Evolutionary conservation across 768 basidiomycete genomes (phyloP).

Genomic region (Lentinus brumalis): DNA sequence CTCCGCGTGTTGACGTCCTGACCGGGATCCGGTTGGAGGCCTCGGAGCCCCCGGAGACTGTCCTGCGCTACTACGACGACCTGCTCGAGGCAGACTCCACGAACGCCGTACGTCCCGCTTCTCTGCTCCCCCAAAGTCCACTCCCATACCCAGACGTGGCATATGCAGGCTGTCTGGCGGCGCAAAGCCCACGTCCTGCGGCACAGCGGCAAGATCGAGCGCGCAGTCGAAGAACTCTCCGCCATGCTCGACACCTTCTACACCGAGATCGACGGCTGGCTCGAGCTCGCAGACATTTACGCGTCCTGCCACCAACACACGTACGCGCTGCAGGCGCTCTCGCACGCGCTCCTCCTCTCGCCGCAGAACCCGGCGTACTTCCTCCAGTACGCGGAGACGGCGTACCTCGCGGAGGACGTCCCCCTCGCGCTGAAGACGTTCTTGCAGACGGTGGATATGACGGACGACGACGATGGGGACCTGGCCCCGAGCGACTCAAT

Average conservation of each 20-base stretch:
- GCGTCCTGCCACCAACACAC: slow-evolving; percentile 76
- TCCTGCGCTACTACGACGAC: slow-evolving; percentile 62
- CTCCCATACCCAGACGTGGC: not conserved
- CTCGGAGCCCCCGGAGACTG: slow-evolving; percentile 54
- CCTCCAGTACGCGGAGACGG: slow-evolving; percentile 86
- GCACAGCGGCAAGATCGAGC: slow-evolving; percentile 60
- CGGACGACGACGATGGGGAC: slow-evolving; percentile 58
- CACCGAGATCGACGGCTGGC: slow-evolving; percentile 85
- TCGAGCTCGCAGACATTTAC: slow-evolving; percentile 83
- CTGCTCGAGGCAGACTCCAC: slow-evolving; percentile 65
- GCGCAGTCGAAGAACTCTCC: slow-evolving; percentile 70
- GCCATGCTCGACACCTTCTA: slow-evolving; percentile 85
- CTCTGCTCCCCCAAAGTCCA: not conserved
- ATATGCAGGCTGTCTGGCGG: slow-evolving; percentile 68
- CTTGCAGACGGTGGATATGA: slow-evolving; percentile 80
- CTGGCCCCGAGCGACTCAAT: slow-evolving; percentile 50
- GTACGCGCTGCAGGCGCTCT: slow-evolving; percentile 69
- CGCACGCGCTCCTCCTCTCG: slow-evolving; percentile 78
- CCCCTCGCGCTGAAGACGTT: slow-evolving; percentile 79
- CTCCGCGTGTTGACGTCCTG: slow-evolving; percentile 78
- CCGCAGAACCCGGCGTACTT: slow-evolving; percentile 87
- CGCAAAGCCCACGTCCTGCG: slow-evolving; percentile 76
- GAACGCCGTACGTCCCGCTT: slow-evolving; percentile 57
- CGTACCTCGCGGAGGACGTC: slow-evolving; percentile 76
- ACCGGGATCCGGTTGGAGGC: slow-evolving; percentile 80